phyloP scores from a whole-genome alignment of 2,329 filamentous ascomycete genomes.

The Cordyceps javanica region DNA sequence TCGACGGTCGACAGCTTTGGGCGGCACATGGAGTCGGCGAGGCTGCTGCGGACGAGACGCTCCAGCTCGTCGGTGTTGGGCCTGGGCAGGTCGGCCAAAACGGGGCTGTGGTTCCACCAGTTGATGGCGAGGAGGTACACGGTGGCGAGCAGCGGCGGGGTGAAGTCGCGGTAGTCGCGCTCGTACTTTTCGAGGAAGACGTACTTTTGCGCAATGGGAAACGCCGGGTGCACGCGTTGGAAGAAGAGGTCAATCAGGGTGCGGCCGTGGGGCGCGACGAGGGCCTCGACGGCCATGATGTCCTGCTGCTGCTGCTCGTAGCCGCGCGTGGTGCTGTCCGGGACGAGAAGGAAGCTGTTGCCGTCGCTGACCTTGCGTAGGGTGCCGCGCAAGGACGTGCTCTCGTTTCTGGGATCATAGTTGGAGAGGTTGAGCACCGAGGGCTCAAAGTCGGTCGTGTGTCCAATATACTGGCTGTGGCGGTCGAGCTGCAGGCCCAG shows the following conservation, averaged over 20 bases:
- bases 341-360: constrained; percentile 75
- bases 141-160: constrained; percentile 69
- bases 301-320: constrained; percentile 65
- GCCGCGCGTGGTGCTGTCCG: constrained; percentile 65
- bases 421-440: constrained; percentile 75
- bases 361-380: constrained; percentile 70
- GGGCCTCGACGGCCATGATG: constrained; percentile 64
- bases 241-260: constrained; percentile 77
- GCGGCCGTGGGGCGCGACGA: constrained; percentile 72
- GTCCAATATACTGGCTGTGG: constrained; percentile 77
- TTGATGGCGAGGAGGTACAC: constrained; percentile 82
- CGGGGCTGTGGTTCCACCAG: constrained; percentile 74
- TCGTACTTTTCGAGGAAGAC: constrained; percentile 76
- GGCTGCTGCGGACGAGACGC: constrained; percentile 62
- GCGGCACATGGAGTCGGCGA: constrained; percentile 71
- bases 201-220: constrained; percentile 75
- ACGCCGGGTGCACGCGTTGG: constrained; percentile 70
- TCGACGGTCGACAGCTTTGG: constrained; percentile 79
- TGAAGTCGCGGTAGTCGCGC: constrained; percentile 65
- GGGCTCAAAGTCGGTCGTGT: constrained; percentile 77
- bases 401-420: constrained; percentile 78
- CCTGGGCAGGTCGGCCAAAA: constrained; percentile 55
- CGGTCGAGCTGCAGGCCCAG: constrained; percentile 72
- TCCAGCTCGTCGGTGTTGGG: constrained; percentile 72
- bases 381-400: constrained; percentile 60